Conservation (phyloP, 768 basidiomycete genomes). For the Mycena rosella region DNA sequence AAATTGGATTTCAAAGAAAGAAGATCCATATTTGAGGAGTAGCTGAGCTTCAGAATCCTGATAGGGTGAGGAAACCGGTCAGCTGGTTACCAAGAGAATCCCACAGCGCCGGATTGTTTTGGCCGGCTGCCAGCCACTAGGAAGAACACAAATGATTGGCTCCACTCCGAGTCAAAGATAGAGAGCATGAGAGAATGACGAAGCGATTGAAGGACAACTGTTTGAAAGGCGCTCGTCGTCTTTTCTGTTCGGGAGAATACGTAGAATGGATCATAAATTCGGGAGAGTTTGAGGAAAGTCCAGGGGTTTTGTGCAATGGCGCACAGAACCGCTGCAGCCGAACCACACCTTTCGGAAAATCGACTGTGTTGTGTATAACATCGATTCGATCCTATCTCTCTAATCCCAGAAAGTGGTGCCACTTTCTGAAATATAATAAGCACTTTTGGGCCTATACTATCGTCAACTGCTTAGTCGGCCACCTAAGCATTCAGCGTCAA, state of each 20-base stretch:
- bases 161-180: constrained; percentile 23
- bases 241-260: constrained; percentile 16
- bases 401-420: too few species aligned
- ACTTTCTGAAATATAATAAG: too few species aligned
- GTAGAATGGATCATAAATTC: constrained; percentile 14
- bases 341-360: too few species aligned
- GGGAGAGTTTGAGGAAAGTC: constrained; percentile 3
- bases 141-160: constrained; percentile 23
- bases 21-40: constrained; percentile 24
- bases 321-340: too few species aligned
- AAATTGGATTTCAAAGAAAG: constrained; percentile 24
- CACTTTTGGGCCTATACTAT: too few species aligned
- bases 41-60: constrained; percentile 19
- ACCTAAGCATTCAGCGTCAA: too few species aligned
- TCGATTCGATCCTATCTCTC: too few species aligned
- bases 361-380: too few species aligned
- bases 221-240: constrained; percentile 8
- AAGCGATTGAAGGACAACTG: background rate
- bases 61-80: constrained; percentile 24
- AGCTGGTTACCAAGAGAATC: constrained; percentile 23
- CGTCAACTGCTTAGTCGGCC: too few species aligned
- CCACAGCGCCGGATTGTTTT: constrained; percentile 25
- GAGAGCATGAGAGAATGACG: constrained; percentile 16
- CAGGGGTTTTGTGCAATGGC: too few species aligned
- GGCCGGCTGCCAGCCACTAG: constrained; percentile 24